Evolutionary conservation across 2,329 filamentous ascomycete species (phyloP).

Genomic region (Botrytis elliptica): DNA sequence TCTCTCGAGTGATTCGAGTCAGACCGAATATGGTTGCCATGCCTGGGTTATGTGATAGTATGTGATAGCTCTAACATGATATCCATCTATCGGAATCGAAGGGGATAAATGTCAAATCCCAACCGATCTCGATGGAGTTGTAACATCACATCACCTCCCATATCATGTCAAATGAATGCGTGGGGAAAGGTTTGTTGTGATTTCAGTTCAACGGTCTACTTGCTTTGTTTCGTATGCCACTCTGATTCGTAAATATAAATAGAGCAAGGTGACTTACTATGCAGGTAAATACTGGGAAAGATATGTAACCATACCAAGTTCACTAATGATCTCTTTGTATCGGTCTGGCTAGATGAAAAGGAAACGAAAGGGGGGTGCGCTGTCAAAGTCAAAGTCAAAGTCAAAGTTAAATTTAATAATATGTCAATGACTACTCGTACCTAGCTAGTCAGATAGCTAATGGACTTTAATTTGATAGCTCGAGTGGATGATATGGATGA

Average conservation of each 20-base stretch:
- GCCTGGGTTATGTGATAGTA: not conserved
- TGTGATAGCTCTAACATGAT: not conserved
- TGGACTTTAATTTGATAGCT: not conserved
- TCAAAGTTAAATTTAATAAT: not conserved
- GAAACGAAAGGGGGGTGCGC: not conserved
- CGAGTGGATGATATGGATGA: not conserved
- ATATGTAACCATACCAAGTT: not conserved
- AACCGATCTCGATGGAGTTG: slow-evolving; percentile 15
- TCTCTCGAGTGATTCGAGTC: not conserved
- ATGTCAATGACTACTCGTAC: not conserved
- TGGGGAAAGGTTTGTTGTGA: not conserved
- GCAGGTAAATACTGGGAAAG: not conserved
- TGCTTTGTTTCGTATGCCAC: not conserved
- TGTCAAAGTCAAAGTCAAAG: slow-evolving; percentile 12
- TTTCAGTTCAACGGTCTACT: not conserved
- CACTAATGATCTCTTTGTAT: not conserved
- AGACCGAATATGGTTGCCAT: not conserved
- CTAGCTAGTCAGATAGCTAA: not conserved
- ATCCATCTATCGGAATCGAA: not conserved
- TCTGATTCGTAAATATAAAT: not conserved
- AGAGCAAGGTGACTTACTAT: not conserved
- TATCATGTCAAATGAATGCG: not conserved
- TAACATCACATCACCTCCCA: not conserved
- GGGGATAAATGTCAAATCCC: slow-evolving; percentile 7
- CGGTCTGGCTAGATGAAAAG: not conserved